Base-by-base conservation (phyloP, 495 filamentous ascomycete genomes). In the Mytilinidion resinicola region DNA sequence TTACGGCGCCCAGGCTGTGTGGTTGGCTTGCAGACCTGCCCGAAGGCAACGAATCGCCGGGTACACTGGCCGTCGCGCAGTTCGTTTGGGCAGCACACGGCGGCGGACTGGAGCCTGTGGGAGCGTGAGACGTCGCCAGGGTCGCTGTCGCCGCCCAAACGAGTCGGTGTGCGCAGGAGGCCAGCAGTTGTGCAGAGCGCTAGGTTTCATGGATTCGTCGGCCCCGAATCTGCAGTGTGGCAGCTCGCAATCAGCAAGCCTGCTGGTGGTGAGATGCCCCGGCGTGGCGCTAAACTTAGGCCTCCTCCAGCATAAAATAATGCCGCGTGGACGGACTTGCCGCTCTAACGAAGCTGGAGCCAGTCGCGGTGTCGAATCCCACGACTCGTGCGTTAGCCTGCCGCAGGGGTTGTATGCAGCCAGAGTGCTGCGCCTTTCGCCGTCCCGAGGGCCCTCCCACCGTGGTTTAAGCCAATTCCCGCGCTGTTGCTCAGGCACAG, bases 311-410 rank as follows among this genome's bases (percentile, higher is more conserved):
- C 63, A 66, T 60, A 63, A 61, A 55, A 51, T 63, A 58, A 63
- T 61, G 65, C 62, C 62, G 65, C 62, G 62, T 59, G 25, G 25
- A 30, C 25, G 25, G 65, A 60, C 62, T 62, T 65, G 62, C 62
- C 60, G 65, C 65, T 49, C 55, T 65, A 63, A 5, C 14, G 25
- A 30, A 61, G 64, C 57, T 47, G 46, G 20, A 21, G 43, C 25
- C 25, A 30, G 25, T 30, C 25, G 25, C 3, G 25, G 25, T 6
- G 36, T 43, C 47, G 47, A 53, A 62, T 62, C 63, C 63, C 59
- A 55, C 60, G 60, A 67, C 60, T 63, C 64, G 63, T 60, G 63
- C 63, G 62, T 59, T 56, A 66, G 63, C 44, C 61, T 43, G 56
- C 3, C 43, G 61, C 61, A 61, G 61, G 61, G 65, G 54, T 50